A percentile compares a stretch with the other conserved stretches of the same genome.
phyloP scores from a whole-genome alignment of 352 stramenopile species.

The Phytopythium delawarense region DNA sequence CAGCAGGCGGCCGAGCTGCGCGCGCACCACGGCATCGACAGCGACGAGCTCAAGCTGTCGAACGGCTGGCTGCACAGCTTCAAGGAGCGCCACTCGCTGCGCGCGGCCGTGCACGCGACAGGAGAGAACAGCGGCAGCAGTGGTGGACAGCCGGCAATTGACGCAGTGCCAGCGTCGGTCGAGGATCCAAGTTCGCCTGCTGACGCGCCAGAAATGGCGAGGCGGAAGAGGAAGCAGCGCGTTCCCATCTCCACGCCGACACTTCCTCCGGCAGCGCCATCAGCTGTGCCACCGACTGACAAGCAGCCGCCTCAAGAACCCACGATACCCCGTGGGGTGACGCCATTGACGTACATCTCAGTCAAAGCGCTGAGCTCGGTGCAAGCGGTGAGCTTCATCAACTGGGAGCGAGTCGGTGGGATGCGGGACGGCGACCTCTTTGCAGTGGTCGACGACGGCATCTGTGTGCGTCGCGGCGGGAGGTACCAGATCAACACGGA shows the following conservation, averaged over 20 bases:
- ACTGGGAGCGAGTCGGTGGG: constrained; percentile 21
- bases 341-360: constrained; percentile 22
- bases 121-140: neutral
- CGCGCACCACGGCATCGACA: constrained; percentile 23
- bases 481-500: constrained; percentile 35
- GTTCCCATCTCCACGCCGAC: neutral
- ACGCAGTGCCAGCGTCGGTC: neutral
- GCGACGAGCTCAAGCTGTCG: constrained; percentile 35
- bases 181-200: neutral
- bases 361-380: constrained; percentile 16
- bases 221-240: neutral
- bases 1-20: constrained; percentile 25
- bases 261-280: neutral
- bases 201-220: neutral
- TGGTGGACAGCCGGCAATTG: neutral
- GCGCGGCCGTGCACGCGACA: constrained; percentile 8
- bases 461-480: constrained; percentile 17
- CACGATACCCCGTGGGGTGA: neutral
- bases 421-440: constrained; percentile 17
- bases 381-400: constrained; percentile 16
- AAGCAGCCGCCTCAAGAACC: neutral
- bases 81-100: constrained; percentile 30
- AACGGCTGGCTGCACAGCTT: constrained; percentile 46
- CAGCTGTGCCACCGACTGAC: neutral
- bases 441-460: constrained; percentile 21